Evolutionary conservation across 495 filamentous ascomycete genomes (phyloP).

Genomic region (Entonaema liquescens): DNA sequence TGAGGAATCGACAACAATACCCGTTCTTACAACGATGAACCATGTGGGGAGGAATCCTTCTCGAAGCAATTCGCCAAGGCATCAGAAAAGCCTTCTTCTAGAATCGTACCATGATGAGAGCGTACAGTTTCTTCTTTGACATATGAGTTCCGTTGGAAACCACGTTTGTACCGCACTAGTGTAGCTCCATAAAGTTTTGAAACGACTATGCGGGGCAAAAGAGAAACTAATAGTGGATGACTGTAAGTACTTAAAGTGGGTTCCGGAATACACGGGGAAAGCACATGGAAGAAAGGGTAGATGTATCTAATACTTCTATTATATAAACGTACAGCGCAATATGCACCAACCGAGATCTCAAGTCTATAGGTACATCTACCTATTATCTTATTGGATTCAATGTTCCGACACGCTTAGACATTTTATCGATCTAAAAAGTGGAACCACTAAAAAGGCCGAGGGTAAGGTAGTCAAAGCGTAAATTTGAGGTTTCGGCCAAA

Average conservation of each 20-base stretch:
- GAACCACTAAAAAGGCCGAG: slow-evolving; percentile 33
- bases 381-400: slow-evolving; percentile 16
- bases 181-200: slow-evolving; percentile 20
- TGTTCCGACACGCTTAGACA: slow-evolving; percentile 42
- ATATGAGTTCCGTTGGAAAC: background rate
- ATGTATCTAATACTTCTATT: background rate
- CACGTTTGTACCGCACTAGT: background rate
- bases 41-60: slow-evolving; percentile 31
- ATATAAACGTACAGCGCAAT: background rate
- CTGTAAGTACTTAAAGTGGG: background rate
- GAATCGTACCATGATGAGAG: slow-evolving; percentile 27
- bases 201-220: slow-evolving; percentile 32
- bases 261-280: background rate
- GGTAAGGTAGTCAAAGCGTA: slow-evolving; percentile 39
- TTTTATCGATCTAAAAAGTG: slow-evolving; percentile 36
- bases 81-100: slow-evolving; percentile 1
- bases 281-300: background rate
- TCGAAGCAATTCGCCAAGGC: slow-evolving; percentile 31
- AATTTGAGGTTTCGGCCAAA: slow-evolving; percentile 39
- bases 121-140: slow-evolving; percentile 19
- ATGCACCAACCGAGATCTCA: slow-evolving; percentile 34
- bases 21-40: background rate
- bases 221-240: slow-evolving; percentile 5
- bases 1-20: slow-evolving; percentile 5
- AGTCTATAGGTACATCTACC: slow-evolving; percentile 6